Base-by-base conservation (phyloP, 805 yeast species). In the Candida ortonii region DNA sequence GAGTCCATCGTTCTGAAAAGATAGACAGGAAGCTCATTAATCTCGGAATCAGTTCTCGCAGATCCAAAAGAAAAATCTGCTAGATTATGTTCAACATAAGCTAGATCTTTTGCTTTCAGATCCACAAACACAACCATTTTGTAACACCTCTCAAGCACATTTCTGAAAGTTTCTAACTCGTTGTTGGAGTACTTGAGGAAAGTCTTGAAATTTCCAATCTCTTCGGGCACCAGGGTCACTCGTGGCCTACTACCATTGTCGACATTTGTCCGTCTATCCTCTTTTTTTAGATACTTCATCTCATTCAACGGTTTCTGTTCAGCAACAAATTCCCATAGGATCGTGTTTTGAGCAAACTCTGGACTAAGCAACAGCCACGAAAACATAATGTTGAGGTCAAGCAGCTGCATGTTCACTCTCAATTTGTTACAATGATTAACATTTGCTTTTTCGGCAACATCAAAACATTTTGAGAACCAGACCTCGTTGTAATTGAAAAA, bases 311-410 rank as follows among this genome's bases (percentile, higher is more conserved):
- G 47, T 1, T 53, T 59, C 6, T 59, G 53, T 9, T 52, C 46
- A 3, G 59, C 46, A 20, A 67, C 47, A 44, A 73, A 73, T 32
- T 67, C 69, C 68, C 70, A 64, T 6, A 73, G 23, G 7, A 67
- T 44, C 20, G 60, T 69, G 39, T 67, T 63, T 4, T 58, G 49
- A 4, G 50, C 29, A 12, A 64, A 49, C 4, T 61, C 53, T 10
- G 62, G 61, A 43, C 63, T 76, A 26, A 60, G 53, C 6, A 59
- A 39, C 4, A 78, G 41, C n/a, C 65, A 53, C 13, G 66, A 56
- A 10, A 83, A 50, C 22, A 78, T 59, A 6, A 69, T 43, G 44
- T 80, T 80, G 22, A 80, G 43, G 22, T 63, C 58, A 22, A 68
- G 65, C 14, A 77, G 52, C 22, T 74, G 55, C 21, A 71, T 62